A percentile compares a stretch with the other conserved stretches of the same genome.
Evolutionary conservation across 352 stramenopile species (phyloP).

Genomic region (Pythium diclinum): DNA sequence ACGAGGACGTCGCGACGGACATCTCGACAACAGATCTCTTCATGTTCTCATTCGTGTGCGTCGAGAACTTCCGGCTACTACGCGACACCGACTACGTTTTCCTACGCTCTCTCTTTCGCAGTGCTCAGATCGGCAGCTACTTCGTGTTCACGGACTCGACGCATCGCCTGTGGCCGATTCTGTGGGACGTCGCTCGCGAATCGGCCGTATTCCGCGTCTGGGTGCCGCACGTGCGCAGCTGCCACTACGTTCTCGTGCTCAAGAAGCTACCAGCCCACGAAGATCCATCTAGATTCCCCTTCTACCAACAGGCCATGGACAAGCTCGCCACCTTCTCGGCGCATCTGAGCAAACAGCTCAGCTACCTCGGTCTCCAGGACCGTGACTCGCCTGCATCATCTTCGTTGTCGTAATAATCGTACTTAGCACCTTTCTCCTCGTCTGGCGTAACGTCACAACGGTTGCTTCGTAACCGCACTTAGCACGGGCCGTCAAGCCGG

Average conservation of each 20-base stretch:
- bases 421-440: not conserved
- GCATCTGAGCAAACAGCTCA: conserved; percentile 45
- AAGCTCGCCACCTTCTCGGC: conserved; percentile 47
- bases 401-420: not conserved
- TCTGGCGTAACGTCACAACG: not conserved
- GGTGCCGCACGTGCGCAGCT: conserved; percentile 52
- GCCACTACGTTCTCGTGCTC: conserved; percentile 63
- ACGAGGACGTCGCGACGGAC: conserved; percentile 31
- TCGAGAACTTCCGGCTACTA: conserved; percentile 64
- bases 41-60: conserved; percentile 71
- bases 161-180: conserved; percentile 63
- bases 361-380: conserved; percentile 9
- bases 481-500: not conserved
- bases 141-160: conserved; percentile 75
- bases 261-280: conserved; percentile 39
- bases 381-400: not conserved
- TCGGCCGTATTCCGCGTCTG: conserved; percentile 45
- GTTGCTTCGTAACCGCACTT: not conserved
- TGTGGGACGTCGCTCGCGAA: conserved; percentile 41
- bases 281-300: conserved; percentile 32
- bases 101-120: conserved; percentile 45
- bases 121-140: conserved; percentile 34
- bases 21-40: conserved; percentile 40
- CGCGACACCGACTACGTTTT: conserved; percentile 46
- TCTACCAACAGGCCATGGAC: conserved; percentile 38